Evolutionary conservation across 2,329 filamentous ascomycete species (phyloP).

Genomic region (Pestalotiopsis sp.): DNA sequence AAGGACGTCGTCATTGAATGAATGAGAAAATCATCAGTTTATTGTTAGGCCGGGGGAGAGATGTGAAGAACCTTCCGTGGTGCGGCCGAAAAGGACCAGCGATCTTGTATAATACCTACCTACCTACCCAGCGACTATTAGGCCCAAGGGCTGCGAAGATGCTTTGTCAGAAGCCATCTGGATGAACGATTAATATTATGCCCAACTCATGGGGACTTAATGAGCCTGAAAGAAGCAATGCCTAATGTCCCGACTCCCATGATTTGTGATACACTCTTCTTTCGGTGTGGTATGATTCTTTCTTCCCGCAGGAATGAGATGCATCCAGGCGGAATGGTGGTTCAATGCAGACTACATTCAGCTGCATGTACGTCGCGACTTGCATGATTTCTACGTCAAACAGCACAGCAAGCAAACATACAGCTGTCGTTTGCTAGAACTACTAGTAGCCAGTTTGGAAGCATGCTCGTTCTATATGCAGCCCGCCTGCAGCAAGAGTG

Average conservation of each 20-base stretch:
- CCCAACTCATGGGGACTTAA: background rate
- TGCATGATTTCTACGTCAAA: background rate
- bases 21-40: slow-evolving; percentile 14
- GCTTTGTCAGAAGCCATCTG: background rate
- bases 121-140: background rate
- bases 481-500: too few species aligned
- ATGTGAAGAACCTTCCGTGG: background rate
- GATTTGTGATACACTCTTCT: background rate
- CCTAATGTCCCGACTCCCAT: background rate
- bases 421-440: too few species aligned
- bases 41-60: background rate
- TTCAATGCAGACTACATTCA: background rate
- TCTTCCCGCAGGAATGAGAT: background rate
- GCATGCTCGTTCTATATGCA: too few species aligned
- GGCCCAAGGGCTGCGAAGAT: background rate
- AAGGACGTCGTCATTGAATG: slow-evolving; percentile 1
- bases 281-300: background rate
- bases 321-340: background rate
- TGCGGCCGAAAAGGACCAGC: background rate
- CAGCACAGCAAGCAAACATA: too few species aligned
- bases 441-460: too few species aligned
- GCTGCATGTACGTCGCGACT: background rate
- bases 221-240: background rate
- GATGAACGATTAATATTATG: background rate
- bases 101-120: slow-evolving; percentile 11